Evolutionary conservation across 306 rosid genomes (phyloP).

Genomic region (Malus sieversii): DNA sequence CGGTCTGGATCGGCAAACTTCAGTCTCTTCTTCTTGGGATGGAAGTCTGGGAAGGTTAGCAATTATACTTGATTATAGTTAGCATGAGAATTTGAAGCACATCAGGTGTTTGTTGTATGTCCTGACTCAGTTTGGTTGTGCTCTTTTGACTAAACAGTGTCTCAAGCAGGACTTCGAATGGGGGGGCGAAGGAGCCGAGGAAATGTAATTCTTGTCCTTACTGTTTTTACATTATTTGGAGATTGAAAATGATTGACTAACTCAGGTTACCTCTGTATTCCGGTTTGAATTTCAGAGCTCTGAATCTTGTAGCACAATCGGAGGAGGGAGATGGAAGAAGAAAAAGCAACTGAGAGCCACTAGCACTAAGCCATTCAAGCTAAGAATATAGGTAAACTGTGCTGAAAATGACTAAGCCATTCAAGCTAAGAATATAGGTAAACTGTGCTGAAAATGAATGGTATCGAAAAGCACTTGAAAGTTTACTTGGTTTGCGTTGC

Average conservation of each 20-base stretch:
- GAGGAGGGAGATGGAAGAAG: constrained; percentile 70
- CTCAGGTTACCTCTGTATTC: not conserved
- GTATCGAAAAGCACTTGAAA: not conserved
- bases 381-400: constrained; percentile 70
- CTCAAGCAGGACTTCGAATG: too few relatives aligned
- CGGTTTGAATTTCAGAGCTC: constrained; percentile 46
- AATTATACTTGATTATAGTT: not conserved
- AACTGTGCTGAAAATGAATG: not conserved
- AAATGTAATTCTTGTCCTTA: too few relatives aligned
- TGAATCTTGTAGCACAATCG: constrained; percentile 47
- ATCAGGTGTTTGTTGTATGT: too few relatives aligned
- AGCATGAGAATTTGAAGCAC: too few relatives aligned
- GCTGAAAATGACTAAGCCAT: constrained; percentile 41
- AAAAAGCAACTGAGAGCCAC: constrained; percentile 51
- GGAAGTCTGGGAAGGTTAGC: constrained; percentile 54
- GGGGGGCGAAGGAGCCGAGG: too few relatives aligned
- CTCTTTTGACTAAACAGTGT: too few relatives aligned
- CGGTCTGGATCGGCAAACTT: constrained; percentile 46
- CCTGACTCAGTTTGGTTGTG: too few relatives aligned
- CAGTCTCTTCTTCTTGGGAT: not conserved
- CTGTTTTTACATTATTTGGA: not conserved
- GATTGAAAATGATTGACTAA: constrained; percentile 2
- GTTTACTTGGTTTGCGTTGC: not conserved
- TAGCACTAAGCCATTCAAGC: constrained; percentile 69
- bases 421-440: constrained; percentile 90